Evolutionary conservation across 2,329 filamentous ascomycete species (phyloP).

Genomic region (Monilinia fructigena): DNA sequence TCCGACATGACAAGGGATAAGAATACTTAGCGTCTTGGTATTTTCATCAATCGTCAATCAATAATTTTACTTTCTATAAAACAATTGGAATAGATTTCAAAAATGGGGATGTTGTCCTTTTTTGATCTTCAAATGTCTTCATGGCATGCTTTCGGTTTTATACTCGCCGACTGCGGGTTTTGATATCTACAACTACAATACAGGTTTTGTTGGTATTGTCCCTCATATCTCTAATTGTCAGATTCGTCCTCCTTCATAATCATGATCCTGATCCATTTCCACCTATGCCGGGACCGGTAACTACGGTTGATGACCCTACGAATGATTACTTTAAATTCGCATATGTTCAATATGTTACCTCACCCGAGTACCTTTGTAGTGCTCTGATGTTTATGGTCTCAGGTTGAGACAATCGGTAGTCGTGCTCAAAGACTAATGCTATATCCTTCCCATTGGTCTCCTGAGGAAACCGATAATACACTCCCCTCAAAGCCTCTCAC

Average conservation of each 20-base stretch:
- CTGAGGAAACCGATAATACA: constrained; percentile 29
- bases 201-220: constrained; percentile 27
- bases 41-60: not conserved
- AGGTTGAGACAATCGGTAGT: constrained; percentile 37
- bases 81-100: not conserved
- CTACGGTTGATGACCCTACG: constrained; percentile 27
- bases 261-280: constrained; percentile 27
- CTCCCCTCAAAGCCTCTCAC: constrained; percentile 28
- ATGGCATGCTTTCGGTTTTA: constrained; percentile 32
- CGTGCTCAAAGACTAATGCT: constrained; percentile 35
- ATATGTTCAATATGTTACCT: constrained; percentile 37
- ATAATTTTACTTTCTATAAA: not conserved
- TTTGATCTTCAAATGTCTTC: constrained; percentile 15
- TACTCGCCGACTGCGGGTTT: constrained; percentile 30
- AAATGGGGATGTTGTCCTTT: constrained; percentile 4
- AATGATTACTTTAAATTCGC: constrained; percentile 35
- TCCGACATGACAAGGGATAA: not conserved
- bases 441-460: constrained; percentile 36
- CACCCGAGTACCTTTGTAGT: constrained; percentile 36
- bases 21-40: constrained; percentile 17
- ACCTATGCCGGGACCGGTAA: constrained; percentile 25
- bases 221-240: constrained; percentile 27
- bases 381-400: constrained; percentile 36
- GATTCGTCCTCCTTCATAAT: constrained; percentile 33
- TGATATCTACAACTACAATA: constrained; percentile 26